phyloP scores from a whole-genome alignment of 2,329 filamentous ascomycete genomes.

The Neonectria neomacrospora region DNA sequence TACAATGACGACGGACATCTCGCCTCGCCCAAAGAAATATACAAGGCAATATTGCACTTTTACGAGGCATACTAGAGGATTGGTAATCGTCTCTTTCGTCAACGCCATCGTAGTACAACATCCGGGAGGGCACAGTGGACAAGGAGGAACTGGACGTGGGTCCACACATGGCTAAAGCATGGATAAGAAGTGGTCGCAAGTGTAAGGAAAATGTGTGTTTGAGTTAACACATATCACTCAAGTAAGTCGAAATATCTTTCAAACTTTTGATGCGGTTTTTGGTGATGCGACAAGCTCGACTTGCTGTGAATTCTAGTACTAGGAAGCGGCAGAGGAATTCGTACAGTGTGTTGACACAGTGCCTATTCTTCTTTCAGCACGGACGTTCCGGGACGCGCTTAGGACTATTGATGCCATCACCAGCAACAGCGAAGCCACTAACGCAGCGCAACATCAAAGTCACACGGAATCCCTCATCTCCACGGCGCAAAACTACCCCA shows the following conservation, averaged over 20 bases:
- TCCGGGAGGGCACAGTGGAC: slow-evolving; percentile 3
- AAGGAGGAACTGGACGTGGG: not conserved
- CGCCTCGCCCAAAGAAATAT: slow-evolving; percentile 4
- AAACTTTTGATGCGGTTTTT: not conserved
- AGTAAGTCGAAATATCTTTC: not conserved
- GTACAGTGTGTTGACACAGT: slow-evolving; percentile 22
- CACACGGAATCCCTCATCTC: not conserved
- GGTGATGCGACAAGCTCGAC: not conserved
- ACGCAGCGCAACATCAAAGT: slow-evolving; percentile 11
- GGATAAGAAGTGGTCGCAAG: not conserved
- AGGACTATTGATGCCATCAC: slow-evolving; percentile 22
- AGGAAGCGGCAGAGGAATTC: not conserved
- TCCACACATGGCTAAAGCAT: not conserved
- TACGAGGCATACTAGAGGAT: slow-evolving; percentile 29
- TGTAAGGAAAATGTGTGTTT: not conserved
- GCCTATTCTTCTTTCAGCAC: not conserved
- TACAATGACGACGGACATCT: slow-evolving; percentile 10
- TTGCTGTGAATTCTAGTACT: not conserved
- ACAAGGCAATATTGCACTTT: slow-evolving; percentile 20
- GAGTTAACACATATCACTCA: not conserved
- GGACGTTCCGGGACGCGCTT: slow-evolving; percentile 17
- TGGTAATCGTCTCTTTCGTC: slow-evolving; percentile 30
- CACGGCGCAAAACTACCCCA: not conserved
- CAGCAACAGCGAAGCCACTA: slow-evolving; percentile 1
- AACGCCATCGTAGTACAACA: slow-evolving; percentile 33